phyloP scores from a whole-genome alignment of 139 green algal species.

The Pseudopediastrum boryanum region DNA sequence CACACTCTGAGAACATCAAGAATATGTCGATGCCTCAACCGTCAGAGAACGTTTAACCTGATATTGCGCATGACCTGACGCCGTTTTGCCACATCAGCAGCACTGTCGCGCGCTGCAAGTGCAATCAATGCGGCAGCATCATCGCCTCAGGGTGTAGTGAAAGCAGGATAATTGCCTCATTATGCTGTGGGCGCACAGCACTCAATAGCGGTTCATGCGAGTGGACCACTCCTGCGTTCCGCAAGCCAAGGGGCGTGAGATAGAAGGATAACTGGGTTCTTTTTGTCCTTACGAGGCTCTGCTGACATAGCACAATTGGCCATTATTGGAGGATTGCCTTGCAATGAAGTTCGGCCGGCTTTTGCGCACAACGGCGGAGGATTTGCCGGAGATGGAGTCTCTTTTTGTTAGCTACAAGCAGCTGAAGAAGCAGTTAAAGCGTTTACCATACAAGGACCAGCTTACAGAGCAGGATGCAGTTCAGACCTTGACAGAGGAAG shows the following conservation, averaged over 20 bases:
- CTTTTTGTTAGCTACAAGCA: slow-evolving; percentile 77
- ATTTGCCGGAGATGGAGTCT: slow-evolving; percentile 66
- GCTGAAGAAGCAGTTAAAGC: slow-evolving; percentile 65
- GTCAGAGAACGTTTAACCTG: too few species aligned
- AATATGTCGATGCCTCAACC: too few species aligned
- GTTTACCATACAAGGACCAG: slow-evolving; percentile 39
- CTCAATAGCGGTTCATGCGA: neutral
- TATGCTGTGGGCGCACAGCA: neutral
- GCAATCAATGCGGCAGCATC: too few species aligned
- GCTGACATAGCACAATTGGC: neutral
- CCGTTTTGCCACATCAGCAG: too few species aligned
- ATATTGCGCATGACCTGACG: too few species aligned
- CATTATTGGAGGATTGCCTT: too few species aligned
- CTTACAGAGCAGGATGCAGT: slow-evolving; percentile 13
- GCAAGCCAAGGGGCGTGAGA: too few species aligned
- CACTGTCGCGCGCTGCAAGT: too few species aligned
- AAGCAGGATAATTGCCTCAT: neutral
- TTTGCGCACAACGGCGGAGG: slow-evolving; percentile 59
- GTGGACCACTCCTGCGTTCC: neutral
- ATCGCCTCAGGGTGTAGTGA: too few species aligned
- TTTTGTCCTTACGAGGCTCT: neutral
- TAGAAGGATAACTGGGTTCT: neutral
- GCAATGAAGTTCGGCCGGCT: slow-evolving; percentile 87
- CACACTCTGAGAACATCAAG: too few species aligned
- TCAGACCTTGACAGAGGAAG: slow-evolving; percentile 38